Percentiles rank a stretch among this genome's conserved stretches.
phyloP scores from a whole-genome alignment of 1,139 yeast species.

The Saccharomyces uvarum region DNA sequence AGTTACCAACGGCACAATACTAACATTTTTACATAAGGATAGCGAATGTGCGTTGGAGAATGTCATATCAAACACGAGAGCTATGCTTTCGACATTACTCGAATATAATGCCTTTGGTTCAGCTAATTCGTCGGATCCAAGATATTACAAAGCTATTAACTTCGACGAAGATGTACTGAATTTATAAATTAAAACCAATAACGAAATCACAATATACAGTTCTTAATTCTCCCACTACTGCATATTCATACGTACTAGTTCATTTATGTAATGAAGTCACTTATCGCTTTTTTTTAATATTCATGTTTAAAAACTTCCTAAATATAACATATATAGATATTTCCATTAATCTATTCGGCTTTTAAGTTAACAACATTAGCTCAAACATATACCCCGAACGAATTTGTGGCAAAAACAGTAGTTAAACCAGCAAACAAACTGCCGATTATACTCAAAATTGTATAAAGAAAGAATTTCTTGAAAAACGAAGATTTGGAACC shows the following conservation, averaged over 20 bases:
- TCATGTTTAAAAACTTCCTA: not conserved
- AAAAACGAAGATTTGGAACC: slow-evolving; percentile 14
- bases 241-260: not conserved
- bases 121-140: slow-evolving; percentile 8
- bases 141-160: slow-evolving; percentile 26
- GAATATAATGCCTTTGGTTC: slow-evolving; percentile 17
- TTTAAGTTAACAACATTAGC: not conserved
- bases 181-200: slow-evolving; percentile 8
- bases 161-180: slow-evolving; percentile 30
- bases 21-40: slow-evolving; percentile 22
- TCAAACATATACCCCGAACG: slow-evolving; percentile 30
- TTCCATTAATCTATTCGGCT: not conserved
- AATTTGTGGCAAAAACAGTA: slow-evolving; percentile 25
- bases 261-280: not conserved
- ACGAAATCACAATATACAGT: not conserved
- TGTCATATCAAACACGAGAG: slow-evolving; percentile 27
- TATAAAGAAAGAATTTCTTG: slow-evolving; percentile 14
- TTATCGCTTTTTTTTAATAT: not conserved
- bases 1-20: slow-evolving; percentile 21
- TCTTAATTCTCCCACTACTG: not conserved
- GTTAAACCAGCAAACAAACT: slow-evolving; percentile 25
- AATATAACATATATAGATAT: not conserved
- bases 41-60: slow-evolving; percentile 27
- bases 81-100: slow-evolving; percentile 24
- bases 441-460: slow-evolving; percentile 18